phyloP scores from a whole-genome alignment of 2,329 filamentous ascomycete species.

The Tolypocladium tropicale region DNA sequence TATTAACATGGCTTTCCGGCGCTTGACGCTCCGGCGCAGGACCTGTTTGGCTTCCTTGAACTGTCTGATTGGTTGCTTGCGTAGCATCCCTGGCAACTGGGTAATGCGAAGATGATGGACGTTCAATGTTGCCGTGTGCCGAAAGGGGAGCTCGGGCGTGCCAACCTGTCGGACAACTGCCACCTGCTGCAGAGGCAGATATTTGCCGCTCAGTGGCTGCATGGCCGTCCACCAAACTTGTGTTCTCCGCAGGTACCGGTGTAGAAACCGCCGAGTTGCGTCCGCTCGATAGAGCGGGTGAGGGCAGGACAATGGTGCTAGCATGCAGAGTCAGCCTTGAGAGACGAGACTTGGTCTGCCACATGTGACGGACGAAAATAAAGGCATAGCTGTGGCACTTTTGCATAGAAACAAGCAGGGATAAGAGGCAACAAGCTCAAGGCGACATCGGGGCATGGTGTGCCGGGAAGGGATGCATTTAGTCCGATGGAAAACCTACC shows the following conservation, averaged over 20 bases:
- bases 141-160: background rate
- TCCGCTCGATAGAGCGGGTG: constrained; percentile 54
- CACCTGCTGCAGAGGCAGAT: background rate
- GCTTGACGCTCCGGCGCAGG: background rate
- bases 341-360: background rate
- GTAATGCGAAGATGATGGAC: background rate
- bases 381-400: background rate
- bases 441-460: background rate
- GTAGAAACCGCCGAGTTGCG: constrained; percentile 29
- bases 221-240: background rate
- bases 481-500: background rate
- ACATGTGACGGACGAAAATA: background rate
- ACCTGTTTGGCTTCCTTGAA: background rate
- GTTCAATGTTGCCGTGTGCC: background rate
- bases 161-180: background rate
- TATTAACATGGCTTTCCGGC: background rate
- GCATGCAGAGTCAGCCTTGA: constrained; percentile 1
- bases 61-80: background rate
- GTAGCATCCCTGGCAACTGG: background rate
- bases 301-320: constrained; percentile 37
- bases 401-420: background rate
- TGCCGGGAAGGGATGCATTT: background rate
- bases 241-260: background rate
- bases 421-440: background rate
- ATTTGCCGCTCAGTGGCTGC: background rate